Conservation (phyloP, 306 rosid species). For the Glycine tomentella region DNA sequence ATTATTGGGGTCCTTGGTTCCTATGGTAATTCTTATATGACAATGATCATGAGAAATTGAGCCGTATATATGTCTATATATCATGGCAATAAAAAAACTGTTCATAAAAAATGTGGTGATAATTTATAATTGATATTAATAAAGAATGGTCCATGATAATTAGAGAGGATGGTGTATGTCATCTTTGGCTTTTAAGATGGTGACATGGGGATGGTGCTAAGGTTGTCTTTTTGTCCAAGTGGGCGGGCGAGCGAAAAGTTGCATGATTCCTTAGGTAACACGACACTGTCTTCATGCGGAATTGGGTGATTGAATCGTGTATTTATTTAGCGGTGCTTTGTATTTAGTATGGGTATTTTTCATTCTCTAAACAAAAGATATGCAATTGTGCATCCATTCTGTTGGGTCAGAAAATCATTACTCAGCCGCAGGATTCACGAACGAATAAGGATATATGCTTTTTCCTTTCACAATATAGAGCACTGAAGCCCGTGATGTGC, state of each 20-base stretch:
- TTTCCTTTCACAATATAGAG: slow-evolving; percentile 29
- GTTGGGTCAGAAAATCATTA: too few species aligned
- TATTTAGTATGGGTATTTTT: too few species aligned
- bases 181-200: slow-evolving; percentile 39
- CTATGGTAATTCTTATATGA: too few species aligned
- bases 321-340: too few species aligned
- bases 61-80: too few species aligned
- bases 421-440: slow-evolving; percentile 16
- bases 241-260: slow-evolving; percentile 6
- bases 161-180: slow-evolving; percentile 7
- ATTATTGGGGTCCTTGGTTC: too few species aligned
- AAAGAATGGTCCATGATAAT: neutral
- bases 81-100: too few species aligned
- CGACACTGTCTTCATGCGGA: slow-evolving; percentile 3
- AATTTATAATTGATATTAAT: neutral
- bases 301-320: too few species aligned
- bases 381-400: too few species aligned
- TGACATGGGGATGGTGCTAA: slow-evolving; percentile 41
- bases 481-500: neutral
- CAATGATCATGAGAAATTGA: too few species aligned
- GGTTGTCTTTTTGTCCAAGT: slow-evolving; percentile 44
- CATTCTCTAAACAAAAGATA: too few species aligned
- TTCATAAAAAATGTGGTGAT: neutral
- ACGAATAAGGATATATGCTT: slow-evolving; percentile 42
- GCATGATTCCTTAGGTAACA: slow-evolving; percentile 18